Percentiles rank a stretch among this genome's conserved stretches.
Conservation (phyloP, 2,329 filamentous ascomycete genomes). For the Penicillium sp. region DNA sequence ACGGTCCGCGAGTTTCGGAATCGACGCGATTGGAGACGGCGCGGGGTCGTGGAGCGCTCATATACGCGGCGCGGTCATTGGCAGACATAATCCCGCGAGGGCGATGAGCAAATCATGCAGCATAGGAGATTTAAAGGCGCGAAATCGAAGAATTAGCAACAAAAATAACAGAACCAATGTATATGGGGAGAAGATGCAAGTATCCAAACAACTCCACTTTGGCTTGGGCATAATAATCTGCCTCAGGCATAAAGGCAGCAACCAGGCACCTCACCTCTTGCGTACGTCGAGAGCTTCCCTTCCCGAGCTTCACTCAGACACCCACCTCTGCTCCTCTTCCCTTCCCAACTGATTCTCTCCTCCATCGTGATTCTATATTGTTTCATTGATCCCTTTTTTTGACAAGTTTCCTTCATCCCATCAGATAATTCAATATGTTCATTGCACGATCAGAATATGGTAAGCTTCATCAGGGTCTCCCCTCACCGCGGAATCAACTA, state of each 20-base stretch:
- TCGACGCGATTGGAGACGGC: slow-evolving; percentile 42
- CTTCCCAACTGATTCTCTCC: slow-evolving; percentile 4
- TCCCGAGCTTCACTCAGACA: slow-evolving; percentile 26
- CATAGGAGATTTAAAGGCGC: slow-evolving; percentile 3
- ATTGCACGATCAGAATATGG: slow-evolving; percentile 99
- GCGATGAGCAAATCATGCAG: slow-evolving; percentile 24
- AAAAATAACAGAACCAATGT: slow-evolving; percentile 1
- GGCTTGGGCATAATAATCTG: slow-evolving; percentile 8
- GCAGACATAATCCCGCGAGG: slow-evolving; percentile 36
- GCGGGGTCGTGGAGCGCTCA: slow-evolving; percentile 41
- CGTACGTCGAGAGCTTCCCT: slow-evolving; percentile 36
- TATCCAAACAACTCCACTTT: slow-evolving; percentile 16
- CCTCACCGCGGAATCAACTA: slow-evolving; percentile 12
- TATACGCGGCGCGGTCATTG: slow-evolving; percentile 42
- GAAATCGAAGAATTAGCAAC: background rate
- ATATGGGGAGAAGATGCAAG: slow-evolving; percentile 8
- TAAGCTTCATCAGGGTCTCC: slow-evolving; percentile 51
- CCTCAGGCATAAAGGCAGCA: slow-evolving; percentile 22
- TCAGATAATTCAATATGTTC: slow-evolving; percentile 73
- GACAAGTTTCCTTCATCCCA: slow-evolving; percentile 4
- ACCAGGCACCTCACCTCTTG: slow-evolving; percentile 38
- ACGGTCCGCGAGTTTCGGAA: slow-evolving; percentile 31
- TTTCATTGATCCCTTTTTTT: background rate
- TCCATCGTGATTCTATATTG: slow-evolving; percentile 4
- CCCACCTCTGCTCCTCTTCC: slow-evolving; percentile 18